Evolutionary conservation across 352 stramenopile species (phyloP), one percentile per base, ranked within the genome.

Genomic region (Globisporangium cystogenes): DNA sequence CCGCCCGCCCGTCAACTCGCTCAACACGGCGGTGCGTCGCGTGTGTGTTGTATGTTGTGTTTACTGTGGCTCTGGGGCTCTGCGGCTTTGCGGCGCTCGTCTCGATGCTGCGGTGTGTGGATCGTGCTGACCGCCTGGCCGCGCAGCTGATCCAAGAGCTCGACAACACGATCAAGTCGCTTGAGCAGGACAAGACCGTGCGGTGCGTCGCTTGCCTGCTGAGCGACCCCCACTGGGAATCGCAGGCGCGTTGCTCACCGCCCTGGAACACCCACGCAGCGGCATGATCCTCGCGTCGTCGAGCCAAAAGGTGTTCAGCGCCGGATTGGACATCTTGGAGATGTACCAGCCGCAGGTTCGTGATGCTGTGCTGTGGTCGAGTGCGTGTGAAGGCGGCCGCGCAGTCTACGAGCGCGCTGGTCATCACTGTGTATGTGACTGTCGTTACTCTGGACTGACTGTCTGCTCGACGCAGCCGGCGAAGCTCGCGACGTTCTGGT

Each of bases 301-400:
- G 7, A 90, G 70, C 61, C 77, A 78, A 33, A 84, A 76, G 49
- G 64, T 98, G 18, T 98, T 98, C 58, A 95, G 73, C 15, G 91
- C 90, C 8, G 94, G 94, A 21, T 66, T 98, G 16, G 94, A 98
- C 70, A 81, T 98, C 44, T 77, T 76, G 33, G 94, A 98, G 67
- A 83, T 98, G 66, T 87, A 97, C 56, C 70, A 96, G 52, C 89
- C 92, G 11, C 66, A 88, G 64, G 81, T 88, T 50, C 6, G 57
- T 53, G 18, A 21, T 2, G 36, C 36, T 42, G 6, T 5, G 12
- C 35, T 39, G 14, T 21, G 6, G 2, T 4, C 41, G 15, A 21
- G n/a, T 48, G 14, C n/a, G n/a, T 48, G 7, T 21, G 7, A 5
- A 48, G 3, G 33, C 12, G 33, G 14, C 14, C 18, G 18, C 18